phyloP scores from a whole-genome alignment of 2,329 filamentous ascomycete genomes.

The Xylariaceae sp. region DNA sequence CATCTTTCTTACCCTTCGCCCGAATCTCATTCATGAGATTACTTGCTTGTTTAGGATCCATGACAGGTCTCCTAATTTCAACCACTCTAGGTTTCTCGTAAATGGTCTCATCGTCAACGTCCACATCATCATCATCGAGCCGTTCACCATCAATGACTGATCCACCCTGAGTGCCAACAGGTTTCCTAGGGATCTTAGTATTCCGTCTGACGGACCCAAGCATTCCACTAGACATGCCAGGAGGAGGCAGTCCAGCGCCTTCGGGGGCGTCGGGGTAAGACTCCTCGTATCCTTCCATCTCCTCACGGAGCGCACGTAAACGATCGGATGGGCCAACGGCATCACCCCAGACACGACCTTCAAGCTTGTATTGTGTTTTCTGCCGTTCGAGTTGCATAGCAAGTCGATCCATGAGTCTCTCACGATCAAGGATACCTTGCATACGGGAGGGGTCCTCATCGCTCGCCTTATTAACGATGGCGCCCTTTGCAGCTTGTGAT shows the following conservation, averaged over 20 bases:
- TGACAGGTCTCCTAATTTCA: slow-evolving; percentile 74
- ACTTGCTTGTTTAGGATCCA: slow-evolving; percentile 69
- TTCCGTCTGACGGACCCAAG: slow-evolving; percentile 74
- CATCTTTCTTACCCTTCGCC: slow-evolving; percentile 75
- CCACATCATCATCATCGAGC: slow-evolving; percentile 48
- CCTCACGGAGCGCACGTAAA: slow-evolving; percentile 87
- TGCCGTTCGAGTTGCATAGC: slow-evolving; percentile 96
- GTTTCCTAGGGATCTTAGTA: slow-evolving; percentile 63
- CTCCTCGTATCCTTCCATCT: slow-evolving; percentile 76
- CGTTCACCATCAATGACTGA: slow-evolving; percentile 38
- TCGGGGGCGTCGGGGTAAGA: slow-evolving; percentile 48
- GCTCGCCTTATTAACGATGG: slow-evolving; percentile 58
- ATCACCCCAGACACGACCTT: slow-evolving; percentile 90
- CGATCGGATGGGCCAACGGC: slow-evolving; percentile 86
- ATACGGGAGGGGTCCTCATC: slow-evolving; percentile 76
- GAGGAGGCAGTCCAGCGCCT: slow-evolving; percentile 59
- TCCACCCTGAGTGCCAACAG: slow-evolving; percentile 49
- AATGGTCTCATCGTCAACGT: slow-evolving; percentile 66
- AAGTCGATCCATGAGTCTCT: slow-evolving; percentile 89
- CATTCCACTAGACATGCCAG: slow-evolving; percentile 73
- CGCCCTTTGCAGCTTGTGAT: slow-evolving; percentile 73
- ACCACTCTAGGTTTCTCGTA: slow-evolving; percentile 83
- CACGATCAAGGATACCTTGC: slow-evolving; percentile 92
- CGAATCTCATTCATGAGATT: slow-evolving; percentile 75
- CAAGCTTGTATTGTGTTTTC: slow-evolving; percentile 97